Percentiles rank a stretch among this genome's conserved stretches.
Conservation (phyloP, 371 early-diverging fungal species). For the Mucor racemosus region DNA sequence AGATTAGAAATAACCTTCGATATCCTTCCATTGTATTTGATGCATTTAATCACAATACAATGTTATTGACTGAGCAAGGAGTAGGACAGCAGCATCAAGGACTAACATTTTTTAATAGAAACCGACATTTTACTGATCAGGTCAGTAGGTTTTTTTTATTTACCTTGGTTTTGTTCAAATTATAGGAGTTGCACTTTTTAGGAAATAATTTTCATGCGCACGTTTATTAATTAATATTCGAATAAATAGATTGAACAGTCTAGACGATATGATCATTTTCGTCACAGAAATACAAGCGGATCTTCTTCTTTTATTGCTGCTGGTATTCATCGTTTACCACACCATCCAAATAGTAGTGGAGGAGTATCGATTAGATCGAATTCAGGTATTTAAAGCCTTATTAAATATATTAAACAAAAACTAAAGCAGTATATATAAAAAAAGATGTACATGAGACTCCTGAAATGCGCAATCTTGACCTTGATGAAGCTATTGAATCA, state of each 20-base stretch:
- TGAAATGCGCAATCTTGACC: too few relatives aligned
- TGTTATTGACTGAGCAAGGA: not conserved
- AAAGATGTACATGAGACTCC: slow-evolving; percentile 11
- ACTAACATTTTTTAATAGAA: slow-evolving; percentile 4
- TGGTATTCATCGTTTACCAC: not conserved
- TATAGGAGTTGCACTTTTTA: not conserved
- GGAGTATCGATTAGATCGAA: slow-evolving; percentile 2
- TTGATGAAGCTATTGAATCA: too few relatives aligned
- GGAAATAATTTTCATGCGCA: not conserved
- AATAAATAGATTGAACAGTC: slow-evolving; percentile 4
- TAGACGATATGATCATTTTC: slow-evolving; percentile 1
- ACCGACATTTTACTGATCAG: slow-evolving; percentile 3
- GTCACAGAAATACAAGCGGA: not conserved
- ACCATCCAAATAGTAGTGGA: not conserved
- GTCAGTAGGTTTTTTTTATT: not conserved
- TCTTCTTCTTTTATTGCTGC: not conserved
- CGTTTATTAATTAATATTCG: not conserved
- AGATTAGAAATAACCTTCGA: not conserved
- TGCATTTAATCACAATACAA: not conserved
- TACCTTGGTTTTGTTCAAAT: not conserved
- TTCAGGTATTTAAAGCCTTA: slow-evolving; percentile 9
- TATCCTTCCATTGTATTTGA: slow-evolving; percentile 10
- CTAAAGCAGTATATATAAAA: not conserved
- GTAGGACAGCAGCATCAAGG: not conserved
- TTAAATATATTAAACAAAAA: too few relatives aligned